Conservation (phyloP, 768 basidiomycete genomes). For the Lactifluus subvellereus region DNA sequence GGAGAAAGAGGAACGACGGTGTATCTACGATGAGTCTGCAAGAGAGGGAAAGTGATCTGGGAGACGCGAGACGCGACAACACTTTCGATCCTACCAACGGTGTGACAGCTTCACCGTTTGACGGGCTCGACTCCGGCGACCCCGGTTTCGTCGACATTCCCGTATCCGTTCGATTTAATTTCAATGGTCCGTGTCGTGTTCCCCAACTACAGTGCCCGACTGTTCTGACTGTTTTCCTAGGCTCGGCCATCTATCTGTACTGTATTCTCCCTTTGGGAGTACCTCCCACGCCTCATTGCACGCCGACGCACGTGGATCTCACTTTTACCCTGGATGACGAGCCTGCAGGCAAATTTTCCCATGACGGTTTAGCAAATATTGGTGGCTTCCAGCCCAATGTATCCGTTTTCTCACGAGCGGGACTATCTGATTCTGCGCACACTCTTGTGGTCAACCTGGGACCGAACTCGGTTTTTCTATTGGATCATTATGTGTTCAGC, state of each 20-base stretch:
- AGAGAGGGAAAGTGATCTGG: background rate
- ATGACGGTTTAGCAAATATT: constrained; percentile 28
- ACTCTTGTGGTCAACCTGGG: constrained; percentile 40
- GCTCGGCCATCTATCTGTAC: constrained; percentile 45
- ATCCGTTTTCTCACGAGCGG: constrained; percentile 3
- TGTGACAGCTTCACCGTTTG: background rate
- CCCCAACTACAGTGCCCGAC: background rate
- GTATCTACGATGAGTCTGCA: background rate
- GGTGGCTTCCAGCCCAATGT: constrained; percentile 28
- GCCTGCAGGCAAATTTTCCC: constrained; percentile 29
- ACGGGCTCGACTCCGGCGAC: constrained; percentile 30
- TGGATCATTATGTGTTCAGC: constrained; percentile 45
- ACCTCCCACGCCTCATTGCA: constrained; percentile 21
- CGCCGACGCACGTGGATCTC: constrained; percentile 37
- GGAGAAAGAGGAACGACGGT: background rate
- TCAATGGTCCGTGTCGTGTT: constrained; percentile 35
- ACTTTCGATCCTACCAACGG: background rate
- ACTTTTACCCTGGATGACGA: constrained; percentile 40
- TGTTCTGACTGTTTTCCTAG: constrained; percentile 29
- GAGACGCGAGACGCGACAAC: background rate
- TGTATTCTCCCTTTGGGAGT: constrained; percentile 35
- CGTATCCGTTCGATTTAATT: constrained; percentile 38
- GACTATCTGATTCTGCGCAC: constrained; percentile 38
- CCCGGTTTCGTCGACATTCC: constrained; percentile 29
- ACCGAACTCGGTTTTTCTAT: constrained; percentile 42